Evolutionary conservation across 306 rosid genomes (phyloP), one percentile per base, ranked within the genome.

Genomic region (Calophaca sinica): DNA sequence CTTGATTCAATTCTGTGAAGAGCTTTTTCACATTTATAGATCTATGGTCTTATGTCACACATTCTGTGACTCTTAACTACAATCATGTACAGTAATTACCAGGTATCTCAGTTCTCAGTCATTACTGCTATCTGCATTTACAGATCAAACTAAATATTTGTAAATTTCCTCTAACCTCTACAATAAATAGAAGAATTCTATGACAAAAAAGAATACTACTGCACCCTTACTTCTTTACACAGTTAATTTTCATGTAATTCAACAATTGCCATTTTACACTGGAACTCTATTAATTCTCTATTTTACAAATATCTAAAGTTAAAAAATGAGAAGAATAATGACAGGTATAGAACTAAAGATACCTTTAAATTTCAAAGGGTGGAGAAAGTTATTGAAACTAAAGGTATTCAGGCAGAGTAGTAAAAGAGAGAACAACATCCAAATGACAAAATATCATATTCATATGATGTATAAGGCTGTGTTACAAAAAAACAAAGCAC

Each of bases 101-200:
- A 36, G 36, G 55, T 29, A 33, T 36, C 61, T 60, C 38, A 33
- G 63, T 51, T 60, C 39, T 33, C 20, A 32, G 38, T 69, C 39
- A 44, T 46, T 62, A 35, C 66, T 57, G n/a, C 20, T 45, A 49
- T 45, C 75, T 36, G 59, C 14, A 44, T 38, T 72, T 57, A 68
- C 41, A 32, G 33, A 63, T 31, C 79, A 66, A 77, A 41, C 57
- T 39, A 36, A 70, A 75, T 64, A 64, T 46, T 50, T 41, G 77
- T 51, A 50, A 66, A 33, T 54, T 45, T 82, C 49, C 57, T 60
- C 68, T 31, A 20, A 53, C 39, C 68, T 51, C 68, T 50, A 74
- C 14, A 48, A 51, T 42, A 29, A 7, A 14, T 41, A 57, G 26
- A 13, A 50, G 52, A 42, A 59, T 46, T 80, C 14, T 57, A 46